Base-by-base conservation (phyloP, 228 moss, liverwort and hornwort genomes). In the Sphagnum magellanicum region DNA sequence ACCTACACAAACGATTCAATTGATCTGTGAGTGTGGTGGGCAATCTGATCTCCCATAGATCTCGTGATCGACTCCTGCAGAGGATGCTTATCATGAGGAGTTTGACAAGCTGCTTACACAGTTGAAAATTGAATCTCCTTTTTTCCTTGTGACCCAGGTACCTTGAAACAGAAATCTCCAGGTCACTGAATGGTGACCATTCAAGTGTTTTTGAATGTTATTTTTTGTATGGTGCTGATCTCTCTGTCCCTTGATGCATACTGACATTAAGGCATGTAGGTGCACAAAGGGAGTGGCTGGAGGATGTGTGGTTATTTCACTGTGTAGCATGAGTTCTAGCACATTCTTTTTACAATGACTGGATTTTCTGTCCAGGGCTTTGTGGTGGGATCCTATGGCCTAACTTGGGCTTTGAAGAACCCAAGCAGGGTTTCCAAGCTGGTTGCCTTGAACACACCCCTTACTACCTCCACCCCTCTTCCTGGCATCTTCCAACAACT, bases 381-480 rank as follows among this genome's bases (percentile, higher is more conserved):
- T 46, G 77, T 98, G 50, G 83, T 92, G 48, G 98, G 94, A 69
- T 98, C 98, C 9, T 98, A 98, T 69, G 98, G 98, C 65, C 84
- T 98, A 80, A 98, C 94, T 14, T 98, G 98, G 94, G 98, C 94
- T 58, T 73, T 98, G 75, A 98, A 98, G 76, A 90, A 92, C 72
- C 92, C 98, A n/a, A 74, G 71, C 51, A 89, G 83, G 74, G 64
- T 98, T 10, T 79, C 81, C 60, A 98, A 94, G 76, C 50, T 98
- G 67, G 89, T 83, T 15, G 73, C 90, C 59, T 66, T 98, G 75
- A 98, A 98, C 62, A 86, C 92, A 9, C 98, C 94, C 66, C 80
- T 98, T 5, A 98, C 98, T 47, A 79, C 90, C 4, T 92, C 98
- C 63, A 90, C 98, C 64, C 86, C 98, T 52, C 81, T 98, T 57